phyloP scores from a whole-genome alignment of 177 flowering plant genomes.

The Vitis hybrid region DNA sequence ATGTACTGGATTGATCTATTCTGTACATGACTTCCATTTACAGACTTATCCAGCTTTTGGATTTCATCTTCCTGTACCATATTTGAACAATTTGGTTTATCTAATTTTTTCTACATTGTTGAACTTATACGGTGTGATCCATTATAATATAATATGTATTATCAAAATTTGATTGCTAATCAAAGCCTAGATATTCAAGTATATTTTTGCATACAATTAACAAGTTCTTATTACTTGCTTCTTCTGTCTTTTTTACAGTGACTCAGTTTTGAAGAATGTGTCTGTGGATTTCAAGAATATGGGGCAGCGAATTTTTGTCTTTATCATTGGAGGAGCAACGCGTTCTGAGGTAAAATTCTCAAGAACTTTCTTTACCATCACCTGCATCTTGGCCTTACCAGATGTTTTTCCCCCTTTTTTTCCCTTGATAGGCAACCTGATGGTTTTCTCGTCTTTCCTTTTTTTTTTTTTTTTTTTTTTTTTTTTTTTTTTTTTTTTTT shows the following conservation, averaged over 20 bases:
- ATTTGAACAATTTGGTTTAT: too few species aligned
- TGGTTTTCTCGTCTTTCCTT: background rate
- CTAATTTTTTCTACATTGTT: too few species aligned
- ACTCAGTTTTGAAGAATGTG: constrained; percentile 33
- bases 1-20: background rate
- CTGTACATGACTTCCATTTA: background rate
- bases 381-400: background rate
- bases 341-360: constrained; percentile 45
- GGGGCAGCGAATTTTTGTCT: constrained; percentile 54
- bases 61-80: too few species aligned
- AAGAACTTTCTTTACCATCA: background rate
- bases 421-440: background rate
- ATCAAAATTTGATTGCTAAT: background rate
- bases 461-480: too few species aligned
- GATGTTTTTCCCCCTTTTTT: background rate
- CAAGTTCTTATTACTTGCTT: background rate
- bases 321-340: constrained; percentile 53
- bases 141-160: background rate
- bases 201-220: too few species aligned
- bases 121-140: background rate
- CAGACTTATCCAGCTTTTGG: too few species aligned
- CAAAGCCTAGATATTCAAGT: background rate
- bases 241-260: constrained; percentile 22
- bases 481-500: too few species aligned
- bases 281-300: constrained; percentile 36